These are phyloP conservation scores for Didymella pinodella DNA, from an alignment of 2,329 filamentous ascomycete species.

Conservation along the genomic window DNA sequence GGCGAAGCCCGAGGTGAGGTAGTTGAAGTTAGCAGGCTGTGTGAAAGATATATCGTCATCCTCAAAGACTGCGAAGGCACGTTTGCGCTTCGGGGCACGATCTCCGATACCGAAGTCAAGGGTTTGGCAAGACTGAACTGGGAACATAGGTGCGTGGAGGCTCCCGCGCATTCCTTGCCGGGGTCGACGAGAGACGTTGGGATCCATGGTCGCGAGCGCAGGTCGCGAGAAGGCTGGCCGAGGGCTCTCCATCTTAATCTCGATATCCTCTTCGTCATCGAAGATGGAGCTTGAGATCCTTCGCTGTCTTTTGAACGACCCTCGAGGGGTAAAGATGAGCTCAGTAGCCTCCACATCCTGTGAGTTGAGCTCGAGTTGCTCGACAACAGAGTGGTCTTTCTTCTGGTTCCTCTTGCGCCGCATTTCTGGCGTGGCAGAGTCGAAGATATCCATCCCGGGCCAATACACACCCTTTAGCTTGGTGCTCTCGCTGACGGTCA, in stretches of 20 bases:
- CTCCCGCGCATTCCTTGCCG: conserved; percentile 40
- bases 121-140: conserved; percentile 33
- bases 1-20: conserved; percentile 46
- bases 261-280: conserved; percentile 50
- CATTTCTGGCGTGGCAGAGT: conserved; percentile 77
- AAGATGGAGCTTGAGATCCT: conserved; percentile 56
- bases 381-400: conserved; percentile 75
- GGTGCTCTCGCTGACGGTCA: conserved; percentile 49
- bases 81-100: conserved; percentile 45
- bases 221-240: conserved; percentile 35
- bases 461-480: conserved; percentile 76
- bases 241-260: conserved; percentile 48
- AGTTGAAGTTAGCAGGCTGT: conserved; percentile 45
- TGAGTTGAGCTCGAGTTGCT: conserved; percentile 71
- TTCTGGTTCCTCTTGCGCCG: conserved; percentile 79
- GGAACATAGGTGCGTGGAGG: conserved; percentile 28
- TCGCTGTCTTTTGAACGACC: conserved; percentile 53
- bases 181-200: conserved; percentile 42
- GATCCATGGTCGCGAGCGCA: conserved; percentile 44
- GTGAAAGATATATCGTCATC: conserved; percentile 49
- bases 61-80: conserved; percentile 53
- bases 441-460: conserved; percentile 83
- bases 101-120: conserved; percentile 41
- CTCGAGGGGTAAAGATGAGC: conserved; percentile 64
- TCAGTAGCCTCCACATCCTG: conserved; percentile 70